These are phyloP conservation scores for Gautieria morchelliformis DNA, from an alignment of 768 basidiomycete species.

Conservation along the genomic window DNA sequence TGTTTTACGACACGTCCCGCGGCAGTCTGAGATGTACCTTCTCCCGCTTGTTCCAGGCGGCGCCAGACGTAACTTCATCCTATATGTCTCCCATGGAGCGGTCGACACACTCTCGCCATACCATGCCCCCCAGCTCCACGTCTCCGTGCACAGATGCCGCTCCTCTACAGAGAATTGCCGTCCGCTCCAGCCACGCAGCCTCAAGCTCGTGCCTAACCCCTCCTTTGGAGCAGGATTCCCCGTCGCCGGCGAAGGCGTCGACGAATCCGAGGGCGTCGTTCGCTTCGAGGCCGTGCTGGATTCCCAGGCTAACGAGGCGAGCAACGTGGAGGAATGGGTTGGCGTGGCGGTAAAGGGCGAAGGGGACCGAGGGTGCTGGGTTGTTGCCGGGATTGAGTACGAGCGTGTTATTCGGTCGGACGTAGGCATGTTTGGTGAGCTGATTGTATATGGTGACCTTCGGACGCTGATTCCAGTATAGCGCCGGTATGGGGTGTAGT, in stretches of 20 bases:
- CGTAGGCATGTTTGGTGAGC: slow-evolving; percentile 36
- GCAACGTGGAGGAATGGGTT: slow-evolving; percentile 30
- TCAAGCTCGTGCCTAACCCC: slow-evolving; percentile 60
- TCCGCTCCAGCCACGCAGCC: slow-evolving; percentile 28
- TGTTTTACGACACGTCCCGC: slow-evolving; percentile 32
- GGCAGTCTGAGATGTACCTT: slow-evolving; percentile 36
- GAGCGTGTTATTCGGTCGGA: slow-evolving; percentile 24
- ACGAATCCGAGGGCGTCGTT: slow-evolving; percentile 68
- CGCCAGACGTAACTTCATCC: slow-evolving; percentile 26
- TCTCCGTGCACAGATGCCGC: slow-evolving; percentile 39
- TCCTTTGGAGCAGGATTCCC: slow-evolving; percentile 48
- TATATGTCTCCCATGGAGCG: slow-evolving; percentile 55
- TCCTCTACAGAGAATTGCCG: slow-evolving; percentile 10
- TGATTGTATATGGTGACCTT: slow-evolving; percentile 8
- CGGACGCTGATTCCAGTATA: slow-evolving; percentile 14
- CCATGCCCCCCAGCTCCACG: slow-evolving; percentile 33
- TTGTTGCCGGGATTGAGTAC: slow-evolving; percentile 43
- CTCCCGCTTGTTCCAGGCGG: slow-evolving; percentile 30
- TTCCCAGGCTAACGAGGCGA: slow-evolving; percentile 1
- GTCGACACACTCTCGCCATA: slow-evolving; percentile 43
- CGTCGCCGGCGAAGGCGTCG: slow-evolving; percentile 53
- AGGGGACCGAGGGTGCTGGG: slow-evolving; percentile 46
- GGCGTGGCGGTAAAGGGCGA: slow-evolving; percentile 43
- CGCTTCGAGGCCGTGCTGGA: slow-evolving; percentile 46
- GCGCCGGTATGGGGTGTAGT: slow-evolving; percentile 30